Percentiles rank a stretch among this genome's conserved stretches.
These are phyloP conservation scores for Alternaria viburni DNA, from an alignment of 2,329 filamentous ascomycete species.

Conservation along the genomic window DNA sequence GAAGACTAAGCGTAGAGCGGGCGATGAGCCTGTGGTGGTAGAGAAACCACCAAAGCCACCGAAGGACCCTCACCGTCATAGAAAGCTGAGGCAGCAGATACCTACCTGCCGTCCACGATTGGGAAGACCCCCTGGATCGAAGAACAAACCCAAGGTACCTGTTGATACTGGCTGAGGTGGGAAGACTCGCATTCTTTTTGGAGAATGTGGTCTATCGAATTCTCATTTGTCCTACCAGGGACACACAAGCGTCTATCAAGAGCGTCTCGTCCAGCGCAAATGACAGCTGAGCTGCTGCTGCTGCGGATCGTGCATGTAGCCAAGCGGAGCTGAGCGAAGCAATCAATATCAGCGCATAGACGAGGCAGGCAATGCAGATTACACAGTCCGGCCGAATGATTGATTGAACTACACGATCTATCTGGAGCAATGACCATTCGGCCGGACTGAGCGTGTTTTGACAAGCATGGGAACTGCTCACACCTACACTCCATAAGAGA, in stretches of 20 bases:
- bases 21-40: background rate
- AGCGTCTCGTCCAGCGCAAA: background rate
- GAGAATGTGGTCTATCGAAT: background rate
- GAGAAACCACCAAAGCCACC: background rate
- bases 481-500: background rate
- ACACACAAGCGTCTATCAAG: background rate
- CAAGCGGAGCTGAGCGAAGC: no score
- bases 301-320: no score
- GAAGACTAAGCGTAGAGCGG: conserved; percentile 12
- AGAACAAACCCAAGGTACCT: background rate
- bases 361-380: no score
- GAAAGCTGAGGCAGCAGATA: background rate
- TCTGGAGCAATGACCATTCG: no score
- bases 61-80: background rate
- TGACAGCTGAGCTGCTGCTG: no score
- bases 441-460: no score
- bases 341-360: no score
- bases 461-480: no score
- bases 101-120: background rate
- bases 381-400: no score
- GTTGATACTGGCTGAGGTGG: background rate
- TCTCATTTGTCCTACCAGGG: background rate
- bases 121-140: background rate
- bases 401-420: no score
- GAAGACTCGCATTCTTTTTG: background rate